These are phyloP conservation scores for Epichloe amarillans DNA, from an alignment of 2,329 filamentous ascomycete genomes.

Conservation along the genomic window DNA sequence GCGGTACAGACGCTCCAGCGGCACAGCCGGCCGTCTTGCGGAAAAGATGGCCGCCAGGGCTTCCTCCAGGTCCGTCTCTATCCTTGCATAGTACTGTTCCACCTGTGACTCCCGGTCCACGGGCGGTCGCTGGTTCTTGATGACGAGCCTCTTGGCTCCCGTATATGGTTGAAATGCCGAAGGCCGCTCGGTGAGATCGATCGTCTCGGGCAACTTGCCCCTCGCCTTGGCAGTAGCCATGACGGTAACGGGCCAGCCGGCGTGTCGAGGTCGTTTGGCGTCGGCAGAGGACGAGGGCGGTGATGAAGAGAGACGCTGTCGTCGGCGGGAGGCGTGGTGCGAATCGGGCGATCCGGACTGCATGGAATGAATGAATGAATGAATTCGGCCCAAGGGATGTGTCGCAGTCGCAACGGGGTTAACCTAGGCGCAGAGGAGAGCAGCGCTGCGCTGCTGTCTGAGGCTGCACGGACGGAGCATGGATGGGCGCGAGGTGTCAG, in stretches of 20 bases:
- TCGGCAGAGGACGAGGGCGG: slow-evolving; percentile 12
- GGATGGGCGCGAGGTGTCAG: no score
- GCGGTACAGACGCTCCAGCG: slow-evolving; percentile 81
- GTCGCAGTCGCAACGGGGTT: neutral
- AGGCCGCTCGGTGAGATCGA: slow-evolving; percentile 21
- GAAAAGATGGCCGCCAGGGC: slow-evolving; percentile 64
- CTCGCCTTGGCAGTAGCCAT: slow-evolving; percentile 25
- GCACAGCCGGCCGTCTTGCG: slow-evolving; percentile 47
- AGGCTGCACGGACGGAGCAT: no score
- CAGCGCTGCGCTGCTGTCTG: no score
- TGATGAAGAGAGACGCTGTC: slow-evolving; percentile 24
- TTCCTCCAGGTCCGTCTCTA: slow-evolving; percentile 58
- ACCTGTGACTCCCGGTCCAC: slow-evolving; percentile 46
- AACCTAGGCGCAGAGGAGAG: no score
- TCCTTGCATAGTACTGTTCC: slow-evolving; percentile 64
- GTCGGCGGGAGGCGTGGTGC: slow-evolving; percentile 23
- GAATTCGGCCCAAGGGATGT: neutral
- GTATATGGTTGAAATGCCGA: slow-evolving; percentile 55
- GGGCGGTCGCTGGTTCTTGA: slow-evolving; percentile 72
- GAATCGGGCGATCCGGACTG: slow-evolving; percentile 18
- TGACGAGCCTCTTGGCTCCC: slow-evolving; percentile 75
- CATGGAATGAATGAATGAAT: slow-evolving; percentile 15
- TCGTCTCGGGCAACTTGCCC: slow-evolving; percentile 26
- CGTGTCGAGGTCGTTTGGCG: slow-evolving; percentile 20
- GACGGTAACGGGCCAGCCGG: slow-evolving; percentile 9